Base-by-base conservation (phyloP, 2,329 filamentous ascomycete species). In the Pseudogymnoascus sp. region DNA sequence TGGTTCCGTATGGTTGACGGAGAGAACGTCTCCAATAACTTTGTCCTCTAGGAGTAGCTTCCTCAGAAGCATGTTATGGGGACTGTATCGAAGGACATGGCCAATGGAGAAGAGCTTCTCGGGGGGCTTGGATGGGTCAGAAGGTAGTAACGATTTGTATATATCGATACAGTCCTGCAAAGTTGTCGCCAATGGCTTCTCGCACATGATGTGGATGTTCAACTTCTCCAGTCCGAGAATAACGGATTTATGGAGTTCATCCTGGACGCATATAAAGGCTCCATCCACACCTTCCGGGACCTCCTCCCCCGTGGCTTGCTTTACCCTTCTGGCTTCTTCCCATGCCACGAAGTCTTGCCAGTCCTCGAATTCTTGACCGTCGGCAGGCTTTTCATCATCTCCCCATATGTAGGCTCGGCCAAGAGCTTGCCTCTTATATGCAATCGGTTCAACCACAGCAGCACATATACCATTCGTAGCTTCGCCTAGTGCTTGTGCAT, bases 61-160 rank as follows among this genome's bases (percentile, higher is more conserved):
- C 60, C 92, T 86, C 29, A 99, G 80, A 63, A 93, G 78, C 75
- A 91, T 88, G 73, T 97, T 97, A 75, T 97, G 93, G 8, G 93
- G 93, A 70, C 88, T 96, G 75, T 97, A 97, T 37, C 93, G 84
- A 64, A 99, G 79, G 12, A 99, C 95, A 76, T 99, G 95, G 11
- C 95, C 93, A 64, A 97, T 91, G 0, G 91, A 92, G 74, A 97
- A 96, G 45, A 97, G 80, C 54, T 77, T 78, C 26, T 72, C 61
- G 14, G 70, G 73, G 45, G 62, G 73, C 77, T 64, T 77, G 70
- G 64, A 70, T 69, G 64, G 71, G 64, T 71, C 70, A 65, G 70
- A 68, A 5, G 75, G 73, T 12, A 76, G 72, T 67, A 90, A 73
- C 1, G 86, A 81, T 60, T 77, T 77, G 74, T 86, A 91, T 70